Percentiles rank a stretch among this genome's conserved stretches.
Conservation (phyloP, 108 stramenopile species). For the Pseudonitzschia multiseries region DNA sequence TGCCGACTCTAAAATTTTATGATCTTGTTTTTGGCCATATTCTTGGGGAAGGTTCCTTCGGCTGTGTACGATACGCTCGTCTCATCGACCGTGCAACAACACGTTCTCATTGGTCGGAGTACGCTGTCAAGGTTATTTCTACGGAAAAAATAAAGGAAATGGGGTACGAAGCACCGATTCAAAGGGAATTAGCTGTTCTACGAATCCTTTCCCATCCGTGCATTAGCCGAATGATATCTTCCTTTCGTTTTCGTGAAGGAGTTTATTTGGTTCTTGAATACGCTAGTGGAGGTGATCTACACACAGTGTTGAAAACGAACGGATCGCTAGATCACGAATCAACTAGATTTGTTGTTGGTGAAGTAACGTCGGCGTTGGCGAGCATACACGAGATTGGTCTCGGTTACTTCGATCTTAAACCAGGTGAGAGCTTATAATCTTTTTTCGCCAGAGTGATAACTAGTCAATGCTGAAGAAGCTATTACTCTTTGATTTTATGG, state of each 20-base stretch:
- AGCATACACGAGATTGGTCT: conserved; percentile 89
- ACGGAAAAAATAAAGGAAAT: conserved; percentile 76
- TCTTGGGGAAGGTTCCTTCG: conserved; percentile 91
- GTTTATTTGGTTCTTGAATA: conserved; percentile 97
- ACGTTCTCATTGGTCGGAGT: conserved; percentile 92
- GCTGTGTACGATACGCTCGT: conserved; percentile 86
- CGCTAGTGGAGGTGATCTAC: conserved; percentile 91
- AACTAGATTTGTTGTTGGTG: conserved; percentile 88
- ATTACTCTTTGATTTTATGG: neutral
- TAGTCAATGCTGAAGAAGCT: neutral
- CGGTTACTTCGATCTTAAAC: conserved; percentile 92
- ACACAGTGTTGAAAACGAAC: conserved; percentile 69
- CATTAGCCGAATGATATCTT: conserved; percentile 88
- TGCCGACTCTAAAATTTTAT: conserved; percentile 92
- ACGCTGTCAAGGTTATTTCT: conserved; percentile 91
- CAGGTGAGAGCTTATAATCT: conserved; percentile 19
- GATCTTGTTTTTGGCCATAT: conserved; percentile 96
- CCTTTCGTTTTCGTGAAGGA: conserved; percentile 90
- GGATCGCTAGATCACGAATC: conserved; percentile 91
- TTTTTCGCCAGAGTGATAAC: neutral
- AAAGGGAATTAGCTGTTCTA: conserved; percentile 91
- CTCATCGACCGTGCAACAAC: conserved; percentile 76
- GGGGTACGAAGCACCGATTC: conserved; percentile 82
- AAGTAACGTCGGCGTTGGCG: conserved; percentile 83
- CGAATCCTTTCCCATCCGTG: conserved; percentile 86